A percentile compares a stretch with the other conserved stretches of the same genome.
phyloP scores from a whole-genome alignment of 352 stramenopile genomes.

The Phytophthora capsici region DNA sequence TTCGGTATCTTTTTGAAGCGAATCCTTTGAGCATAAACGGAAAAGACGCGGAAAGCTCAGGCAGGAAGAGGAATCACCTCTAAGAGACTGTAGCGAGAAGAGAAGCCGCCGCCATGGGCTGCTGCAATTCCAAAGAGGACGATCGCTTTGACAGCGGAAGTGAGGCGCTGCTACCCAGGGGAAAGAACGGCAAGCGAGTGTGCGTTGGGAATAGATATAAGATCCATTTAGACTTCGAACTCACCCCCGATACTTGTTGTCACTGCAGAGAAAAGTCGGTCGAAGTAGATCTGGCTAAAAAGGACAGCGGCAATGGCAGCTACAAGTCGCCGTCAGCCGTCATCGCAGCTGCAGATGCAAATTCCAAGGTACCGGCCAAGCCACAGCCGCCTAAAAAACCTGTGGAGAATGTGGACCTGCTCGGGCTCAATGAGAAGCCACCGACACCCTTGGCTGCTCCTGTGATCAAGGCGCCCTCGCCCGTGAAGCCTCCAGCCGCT shows the following conservation, averaged over 20 bases:
- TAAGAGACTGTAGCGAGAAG: background rate
- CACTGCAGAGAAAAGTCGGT: conserved; percentile 39
- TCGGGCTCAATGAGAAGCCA: conserved; percentile 48
- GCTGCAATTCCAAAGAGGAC: conserved; percentile 72
- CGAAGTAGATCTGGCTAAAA: conserved; percentile 42
- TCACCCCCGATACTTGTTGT: background rate
- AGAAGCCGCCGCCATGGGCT: conserved; percentile 54
- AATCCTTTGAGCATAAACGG: conserved; percentile 12
- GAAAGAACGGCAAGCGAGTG: conserved; percentile 42
- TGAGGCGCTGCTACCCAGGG: conserved; percentile 66
- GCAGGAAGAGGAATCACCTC: too few relatives aligned
- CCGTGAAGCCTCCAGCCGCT: conserved; percentile 15
- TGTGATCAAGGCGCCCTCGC: conserved; percentile 25
- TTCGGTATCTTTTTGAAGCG: background rate
- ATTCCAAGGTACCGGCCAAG: conserved; percentile 40
- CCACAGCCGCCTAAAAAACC: conserved; percentile 31
- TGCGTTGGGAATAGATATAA: conserved; percentile 14
- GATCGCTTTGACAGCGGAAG: conserved; percentile 60
- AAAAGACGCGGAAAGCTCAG: conserved; percentile 19
- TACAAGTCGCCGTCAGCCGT: conserved; percentile 44
- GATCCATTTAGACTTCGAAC: background rate
- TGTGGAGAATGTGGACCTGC: conserved; percentile 52
- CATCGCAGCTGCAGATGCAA: conserved; percentile 31
- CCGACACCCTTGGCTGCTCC: conserved; percentile 26
- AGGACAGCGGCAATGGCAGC: conserved; percentile 36